These are phyloP conservation scores for Venustampulla echinocandica DNA, from an alignment of 495 filamentous ascomycete genomes.

Conservation along the genomic window DNA sequence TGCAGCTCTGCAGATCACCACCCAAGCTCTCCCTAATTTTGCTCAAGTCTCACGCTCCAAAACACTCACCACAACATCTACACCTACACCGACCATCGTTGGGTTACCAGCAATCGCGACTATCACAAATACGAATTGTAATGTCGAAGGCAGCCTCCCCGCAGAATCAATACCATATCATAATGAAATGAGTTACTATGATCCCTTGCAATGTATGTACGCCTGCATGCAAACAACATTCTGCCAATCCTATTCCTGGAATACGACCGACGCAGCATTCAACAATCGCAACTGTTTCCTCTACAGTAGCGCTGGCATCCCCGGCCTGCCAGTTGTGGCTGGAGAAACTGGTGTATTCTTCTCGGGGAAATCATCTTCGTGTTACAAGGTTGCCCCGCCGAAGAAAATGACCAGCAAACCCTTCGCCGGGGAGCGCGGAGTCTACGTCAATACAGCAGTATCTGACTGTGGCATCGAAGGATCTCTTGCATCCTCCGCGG, in stretches of 20 bases:
- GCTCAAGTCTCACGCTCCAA: no score
- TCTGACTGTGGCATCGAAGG: not conserved
- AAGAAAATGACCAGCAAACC: not conserved
- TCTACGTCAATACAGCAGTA: not conserved
- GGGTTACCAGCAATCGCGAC: not conserved
- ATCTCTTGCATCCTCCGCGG: not conserved
- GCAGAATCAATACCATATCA: not conserved
- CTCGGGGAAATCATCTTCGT: not conserved
- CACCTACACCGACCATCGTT: not conserved
- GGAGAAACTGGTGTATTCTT: not conserved
- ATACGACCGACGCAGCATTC: not conserved
- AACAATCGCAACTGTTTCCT: not conserved
- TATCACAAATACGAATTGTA: not conserved
- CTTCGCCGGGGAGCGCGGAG: not conserved
- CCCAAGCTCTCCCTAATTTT: no score
- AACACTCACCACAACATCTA: no score
- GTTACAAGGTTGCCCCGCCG: not conserved
- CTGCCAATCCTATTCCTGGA: not conserved
- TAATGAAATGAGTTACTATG: not conserved
- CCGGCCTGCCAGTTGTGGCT: not conserved
- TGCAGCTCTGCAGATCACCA: no score
- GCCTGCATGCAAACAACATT: not conserved
- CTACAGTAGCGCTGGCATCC: not conserved
- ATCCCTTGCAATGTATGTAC: not conserved
- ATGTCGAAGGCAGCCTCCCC: not conserved